These are phyloP conservation scores for Eucalyptus sp. DNA, from an alignment of 345 rosid species.

Conservation along the genomic window DNA sequence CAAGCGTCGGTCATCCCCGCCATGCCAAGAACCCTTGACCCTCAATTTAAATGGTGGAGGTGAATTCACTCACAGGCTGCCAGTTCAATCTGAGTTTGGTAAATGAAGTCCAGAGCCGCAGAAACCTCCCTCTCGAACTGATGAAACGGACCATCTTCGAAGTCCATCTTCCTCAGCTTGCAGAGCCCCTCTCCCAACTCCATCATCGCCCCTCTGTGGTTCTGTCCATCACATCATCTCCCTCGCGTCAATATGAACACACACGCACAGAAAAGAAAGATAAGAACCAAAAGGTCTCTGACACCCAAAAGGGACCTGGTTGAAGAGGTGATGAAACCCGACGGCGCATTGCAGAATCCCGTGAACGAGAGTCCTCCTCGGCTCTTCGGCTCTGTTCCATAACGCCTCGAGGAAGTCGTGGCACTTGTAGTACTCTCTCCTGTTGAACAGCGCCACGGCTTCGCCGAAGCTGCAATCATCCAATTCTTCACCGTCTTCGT, in stretches of 20 bases:
- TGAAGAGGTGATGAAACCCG: conserved; percentile 84
- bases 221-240: conserved; percentile 13
- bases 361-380: conserved; percentile 57
- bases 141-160: conserved; percentile 53
- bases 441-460: conserved; percentile 59
- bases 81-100: conserved; percentile 29
- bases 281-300: background rate
- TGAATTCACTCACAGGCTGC: conserved; percentile 55
- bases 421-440: conserved; percentile 65
- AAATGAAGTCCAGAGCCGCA: conserved; percentile 63
- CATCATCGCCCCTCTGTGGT: conserved; percentile 95
- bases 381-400: conserved; percentile 71
- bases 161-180: conserved; percentile 79
- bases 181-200: conserved; percentile 86
- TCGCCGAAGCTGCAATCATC: conserved; percentile 27
- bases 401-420: conserved; percentile 71
- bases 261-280: background rate
- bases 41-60: background rate
- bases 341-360: conserved; percentile 88
- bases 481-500: background rate
- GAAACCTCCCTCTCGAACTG: conserved; percentile 66
- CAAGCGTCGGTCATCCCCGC: background rate
- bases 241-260: background rate
- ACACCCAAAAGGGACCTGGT: conserved; percentile 24
- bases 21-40: background rate